These are phyloP conservation scores for Leishmania tarentolae DNA, from an alignment of 208 protist genomes.

Conservation along the genomic window DNA sequence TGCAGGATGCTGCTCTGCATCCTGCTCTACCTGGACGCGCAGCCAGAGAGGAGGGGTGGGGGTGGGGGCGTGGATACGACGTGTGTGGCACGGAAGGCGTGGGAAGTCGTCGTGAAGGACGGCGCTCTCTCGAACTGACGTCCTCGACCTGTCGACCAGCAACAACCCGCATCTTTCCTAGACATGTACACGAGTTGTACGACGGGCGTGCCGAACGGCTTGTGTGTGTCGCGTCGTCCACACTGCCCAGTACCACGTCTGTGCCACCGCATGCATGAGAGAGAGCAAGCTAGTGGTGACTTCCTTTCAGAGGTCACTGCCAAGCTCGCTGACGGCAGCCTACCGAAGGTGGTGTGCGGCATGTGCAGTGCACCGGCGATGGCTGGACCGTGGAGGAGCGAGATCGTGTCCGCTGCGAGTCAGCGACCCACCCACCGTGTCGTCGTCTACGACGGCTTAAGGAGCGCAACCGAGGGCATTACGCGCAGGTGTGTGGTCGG, in stretches of 20 bases:
- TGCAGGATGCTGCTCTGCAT: constrained; percentile 4
- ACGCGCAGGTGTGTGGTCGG: too few species aligned
- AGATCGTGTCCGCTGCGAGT: too few species aligned
- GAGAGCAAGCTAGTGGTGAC: constrained; percentile 42
- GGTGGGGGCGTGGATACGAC: constrained; percentile 34
- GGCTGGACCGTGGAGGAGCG: constrained; percentile 86
- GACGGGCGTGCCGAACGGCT: constrained; percentile 89
- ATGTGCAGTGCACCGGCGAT: constrained; percentile 48
- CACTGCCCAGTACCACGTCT: constrained; percentile 57
- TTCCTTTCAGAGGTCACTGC: constrained; percentile 8
- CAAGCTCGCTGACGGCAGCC: constrained; percentile 47
- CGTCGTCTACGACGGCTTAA: constrained; percentile 56
- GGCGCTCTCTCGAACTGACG: constrained; percentile 28
- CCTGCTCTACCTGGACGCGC: constrained; percentile 70
- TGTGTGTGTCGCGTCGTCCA: constrained; percentile 78
- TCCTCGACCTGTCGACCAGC: constrained; percentile 32
- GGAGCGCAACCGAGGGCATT: constrained; percentile 27
- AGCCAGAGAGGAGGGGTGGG: too few species aligned
- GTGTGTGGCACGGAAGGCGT: constrained; percentile 34
- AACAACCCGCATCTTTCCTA: constrained; percentile 51
- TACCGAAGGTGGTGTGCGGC: constrained; percentile 57
- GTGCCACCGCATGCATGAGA: constrained; percentile 54
- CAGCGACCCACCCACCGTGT: too few species aligned
- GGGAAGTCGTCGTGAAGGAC: constrained; percentile 52
- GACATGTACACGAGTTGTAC: constrained; percentile 88